Conservation (phyloP, 257 asterid species). For the Nicotiana undulata region DNA sequence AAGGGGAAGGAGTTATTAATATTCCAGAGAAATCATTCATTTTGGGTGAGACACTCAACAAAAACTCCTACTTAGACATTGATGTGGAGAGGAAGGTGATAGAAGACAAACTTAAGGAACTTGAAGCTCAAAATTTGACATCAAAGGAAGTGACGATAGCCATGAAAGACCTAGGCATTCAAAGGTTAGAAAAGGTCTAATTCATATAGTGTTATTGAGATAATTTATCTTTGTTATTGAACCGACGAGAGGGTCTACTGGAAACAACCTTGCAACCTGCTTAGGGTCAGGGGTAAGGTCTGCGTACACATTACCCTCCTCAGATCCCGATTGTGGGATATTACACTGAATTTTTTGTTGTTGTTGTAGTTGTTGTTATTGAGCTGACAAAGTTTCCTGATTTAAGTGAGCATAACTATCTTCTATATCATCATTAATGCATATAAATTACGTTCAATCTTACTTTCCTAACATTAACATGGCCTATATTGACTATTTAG, state of each 20-base stretch:
- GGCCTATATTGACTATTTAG: neutral
- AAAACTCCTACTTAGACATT: constrained; percentile 35
- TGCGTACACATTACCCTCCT: too few relatives aligned
- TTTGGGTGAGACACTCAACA: constrained; percentile 41
- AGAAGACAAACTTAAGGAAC: constrained; percentile 26
- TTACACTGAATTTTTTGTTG: too few relatives aligned
- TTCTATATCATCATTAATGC: too few relatives aligned
- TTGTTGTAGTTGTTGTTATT: too few relatives aligned
- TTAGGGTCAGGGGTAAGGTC: too few relatives aligned
- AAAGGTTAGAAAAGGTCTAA: constrained; percentile 22
- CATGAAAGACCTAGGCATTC: constrained; percentile 54
- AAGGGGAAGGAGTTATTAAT: constrained; percentile 29
- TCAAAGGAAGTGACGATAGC: constrained; percentile 25
- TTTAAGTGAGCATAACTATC: too few relatives aligned
- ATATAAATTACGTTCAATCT: too few relatives aligned
- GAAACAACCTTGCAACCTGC: too few relatives aligned
- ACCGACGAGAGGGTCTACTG: too few relatives aligned
- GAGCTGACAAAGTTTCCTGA: too few relatives aligned
- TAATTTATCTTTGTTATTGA: too few relatives aligned
- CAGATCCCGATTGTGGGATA: accelerated
- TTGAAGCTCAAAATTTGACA: constrained; percentile 19
- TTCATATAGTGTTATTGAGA: too few relatives aligned
- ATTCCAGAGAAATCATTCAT: constrained; percentile 30
- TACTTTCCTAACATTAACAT: neutral
- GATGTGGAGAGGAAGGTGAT: constrained; percentile 30